These are phyloP conservation scores for Emericellopsis atlantica DNA, from an alignment of 2,329 filamentous ascomycete species.

Conservation along the genomic window DNA sequence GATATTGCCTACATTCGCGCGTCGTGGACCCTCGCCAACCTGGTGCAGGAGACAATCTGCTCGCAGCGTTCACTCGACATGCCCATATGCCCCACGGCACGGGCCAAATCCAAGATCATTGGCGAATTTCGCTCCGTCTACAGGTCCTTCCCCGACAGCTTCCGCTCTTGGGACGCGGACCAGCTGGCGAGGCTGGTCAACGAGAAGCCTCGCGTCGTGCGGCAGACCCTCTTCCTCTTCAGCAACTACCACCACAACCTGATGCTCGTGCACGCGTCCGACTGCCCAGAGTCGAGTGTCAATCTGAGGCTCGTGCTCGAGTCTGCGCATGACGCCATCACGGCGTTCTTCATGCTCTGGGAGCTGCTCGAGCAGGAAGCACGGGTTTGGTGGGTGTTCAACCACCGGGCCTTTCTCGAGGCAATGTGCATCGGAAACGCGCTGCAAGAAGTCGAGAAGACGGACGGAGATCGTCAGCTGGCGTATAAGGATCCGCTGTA, in stretches of 20 bases:
- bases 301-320: conserved; percentile 61
- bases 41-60: conserved; percentile 67
- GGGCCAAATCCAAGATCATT: conserved; percentile 59
- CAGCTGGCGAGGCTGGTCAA: conserved; percentile 43
- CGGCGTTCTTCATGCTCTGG: conserved; percentile 63
- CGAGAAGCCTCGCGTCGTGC: conserved; percentile 51
- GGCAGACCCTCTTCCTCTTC: conserved; percentile 68
- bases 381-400: conserved; percentile 75
- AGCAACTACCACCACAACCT: conserved; percentile 76
- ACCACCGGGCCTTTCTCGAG: conserved; percentile 69
- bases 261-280: conserved; percentile 65
- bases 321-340: conserved; percentile 63
- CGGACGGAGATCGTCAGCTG: conserved; percentile 30
- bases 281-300: conserved; percentile 48
- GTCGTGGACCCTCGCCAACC: conserved; percentile 67
- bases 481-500: conserved; percentile 42
- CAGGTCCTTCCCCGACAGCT: conserved; percentile 57
- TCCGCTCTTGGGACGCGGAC: conserved; percentile 54
- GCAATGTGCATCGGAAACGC: conserved; percentile 55
- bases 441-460: conserved; percentile 34
- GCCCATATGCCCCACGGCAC: conserved; percentile 55
- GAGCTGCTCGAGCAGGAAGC: conserved; percentile 57
- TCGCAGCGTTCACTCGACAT: conserved; percentile 61
- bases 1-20: conserved; percentile 62
- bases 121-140: conserved; percentile 59